These are phyloP conservation scores for Teunomyces lycoperdinae DNA, from an alignment of 805 yeast species.

Conservation along the genomic window DNA sequence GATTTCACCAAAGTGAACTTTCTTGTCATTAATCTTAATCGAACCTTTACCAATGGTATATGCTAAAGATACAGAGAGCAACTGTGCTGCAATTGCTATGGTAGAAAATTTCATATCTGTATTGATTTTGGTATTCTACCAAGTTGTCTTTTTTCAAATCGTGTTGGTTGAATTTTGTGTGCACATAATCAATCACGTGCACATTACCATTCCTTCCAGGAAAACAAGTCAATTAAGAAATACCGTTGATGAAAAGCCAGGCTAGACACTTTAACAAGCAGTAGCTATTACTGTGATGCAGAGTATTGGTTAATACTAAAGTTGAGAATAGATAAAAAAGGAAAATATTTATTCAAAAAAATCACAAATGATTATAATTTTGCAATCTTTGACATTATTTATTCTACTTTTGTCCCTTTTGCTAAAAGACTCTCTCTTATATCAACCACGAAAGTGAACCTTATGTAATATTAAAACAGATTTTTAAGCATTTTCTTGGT, in stretches of 20 bases:
- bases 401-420: too few relatives aligned
- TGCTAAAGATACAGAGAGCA: slow-evolving; percentile 22
- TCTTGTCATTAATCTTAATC: slow-evolving; percentile 23
- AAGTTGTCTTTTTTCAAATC: slow-evolving; percentile 1
- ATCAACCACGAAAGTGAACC: too few relatives aligned
- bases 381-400: too few relatives aligned
- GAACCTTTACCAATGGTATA: slow-evolving; percentile 29
- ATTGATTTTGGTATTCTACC: background rate
- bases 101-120: slow-evolving; percentile 20
- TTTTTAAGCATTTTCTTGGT: too few relatives aligned
- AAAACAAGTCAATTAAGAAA: background rate
- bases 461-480: too few relatives aligned
- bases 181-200: background rate
- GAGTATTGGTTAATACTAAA: background rate
- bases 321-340: background rate
- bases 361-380: too few relatives aligned
- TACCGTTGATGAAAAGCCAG: too few relatives aligned
- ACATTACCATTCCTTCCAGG: too few relatives aligned
- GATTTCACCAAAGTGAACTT: slow-evolving; percentile 28
- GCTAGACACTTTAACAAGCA: too few relatives aligned
- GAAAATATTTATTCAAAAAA: background rate
- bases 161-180: background rate
- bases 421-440: too few relatives aligned
- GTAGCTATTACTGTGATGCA: too few relatives aligned
- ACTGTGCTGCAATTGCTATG: slow-evolving; percentile 16